Conservation (phyloP, 805 yeast genomes). For the Lachancea waltii region DNA sequence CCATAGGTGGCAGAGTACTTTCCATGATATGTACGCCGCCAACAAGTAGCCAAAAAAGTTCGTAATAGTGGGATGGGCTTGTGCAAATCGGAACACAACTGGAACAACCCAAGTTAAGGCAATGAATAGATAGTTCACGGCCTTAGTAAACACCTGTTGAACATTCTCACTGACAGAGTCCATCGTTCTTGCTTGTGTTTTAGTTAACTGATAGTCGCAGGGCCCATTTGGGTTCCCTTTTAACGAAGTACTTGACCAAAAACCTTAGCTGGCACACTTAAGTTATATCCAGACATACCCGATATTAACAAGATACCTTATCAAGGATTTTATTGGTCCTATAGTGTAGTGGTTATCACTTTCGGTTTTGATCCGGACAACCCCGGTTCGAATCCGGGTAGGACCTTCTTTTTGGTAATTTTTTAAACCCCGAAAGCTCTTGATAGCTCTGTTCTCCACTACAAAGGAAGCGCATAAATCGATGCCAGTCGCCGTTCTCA, state of each 20-base stretch:
- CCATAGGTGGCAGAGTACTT: constrained; percentile 28
- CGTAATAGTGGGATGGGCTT: constrained; percentile 30
- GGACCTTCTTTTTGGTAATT: constrained; percentile 52
- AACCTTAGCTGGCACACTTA: too few relatives aligned
- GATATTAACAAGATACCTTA: neutral
- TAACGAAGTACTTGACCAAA: too few relatives aligned
- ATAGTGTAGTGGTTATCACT: constrained; percentile 58
- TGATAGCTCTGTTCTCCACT: too few relatives aligned
- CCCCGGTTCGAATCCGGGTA: constrained; percentile 87
- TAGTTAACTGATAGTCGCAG: neutral
- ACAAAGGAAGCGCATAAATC: too few relatives aligned
- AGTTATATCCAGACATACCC: neutral
- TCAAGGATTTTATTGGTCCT: constrained; percentile 18
- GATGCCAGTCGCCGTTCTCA: too few relatives aligned
- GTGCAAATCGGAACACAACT: constrained; percentile 18
- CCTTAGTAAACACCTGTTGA: neutral
- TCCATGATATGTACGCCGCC: constrained; percentile 22
- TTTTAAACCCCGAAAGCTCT: too few relatives aligned
- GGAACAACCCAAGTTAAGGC: constrained; percentile 11
- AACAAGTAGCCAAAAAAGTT: constrained; percentile 15
- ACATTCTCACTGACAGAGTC: neutral
- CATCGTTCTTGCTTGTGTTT: too few relatives aligned
- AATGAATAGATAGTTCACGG: neutral
- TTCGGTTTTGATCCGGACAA: constrained; percentile 58
- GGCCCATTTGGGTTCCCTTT: neutral